Percentiles rank a stretch among this genome's conserved stretches.
Conservation (phyloP, 306 rosid genomes). For the Vigna nakashimae region DNA sequence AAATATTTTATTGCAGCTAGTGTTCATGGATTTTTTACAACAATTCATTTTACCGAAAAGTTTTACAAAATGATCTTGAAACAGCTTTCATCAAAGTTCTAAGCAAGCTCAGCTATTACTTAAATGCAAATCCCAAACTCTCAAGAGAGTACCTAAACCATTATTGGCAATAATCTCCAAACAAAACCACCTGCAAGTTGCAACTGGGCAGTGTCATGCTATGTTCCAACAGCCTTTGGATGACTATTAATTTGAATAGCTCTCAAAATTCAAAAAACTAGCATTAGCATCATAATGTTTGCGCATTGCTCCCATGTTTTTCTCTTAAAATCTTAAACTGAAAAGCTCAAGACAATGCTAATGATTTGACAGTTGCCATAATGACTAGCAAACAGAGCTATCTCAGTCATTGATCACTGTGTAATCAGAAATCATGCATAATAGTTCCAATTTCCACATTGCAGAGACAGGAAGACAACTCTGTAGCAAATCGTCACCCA, state of each 20-base stretch:
- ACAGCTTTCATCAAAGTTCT: not conserved
- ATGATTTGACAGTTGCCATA: constrained; percentile 1
- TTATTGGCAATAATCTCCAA: not conserved
- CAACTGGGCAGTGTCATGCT: not conserved
- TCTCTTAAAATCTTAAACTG: constrained; percentile 17
- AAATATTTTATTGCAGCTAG: not conserved
- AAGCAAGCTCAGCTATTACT: not conserved
- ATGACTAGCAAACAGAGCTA: not conserved
- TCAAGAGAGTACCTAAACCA: constrained; percentile 5
- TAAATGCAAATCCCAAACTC: constrained; percentile 12
- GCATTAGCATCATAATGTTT: not conserved
- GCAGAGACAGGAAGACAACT: constrained; percentile 13
- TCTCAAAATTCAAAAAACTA: constrained; percentile 9
- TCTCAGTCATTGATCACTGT: constrained; percentile 9
- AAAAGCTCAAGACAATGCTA: constrained; percentile 25
- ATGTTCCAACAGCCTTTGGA: not conserved
- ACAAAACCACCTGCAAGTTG: constrained; percentile 9
- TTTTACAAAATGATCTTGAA: not conserved
- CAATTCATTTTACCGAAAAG: constrained; percentile 17
- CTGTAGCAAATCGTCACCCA: not conserved
- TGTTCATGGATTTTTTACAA: not conserved
- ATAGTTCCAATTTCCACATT: not conserved
- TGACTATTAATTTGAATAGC: not conserved
- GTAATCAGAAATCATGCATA: constrained; percentile 3
- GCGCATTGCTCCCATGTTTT: not conserved